Conservation (phyloP, 345 rosid species). For the Citrus unshiu region DNA sequence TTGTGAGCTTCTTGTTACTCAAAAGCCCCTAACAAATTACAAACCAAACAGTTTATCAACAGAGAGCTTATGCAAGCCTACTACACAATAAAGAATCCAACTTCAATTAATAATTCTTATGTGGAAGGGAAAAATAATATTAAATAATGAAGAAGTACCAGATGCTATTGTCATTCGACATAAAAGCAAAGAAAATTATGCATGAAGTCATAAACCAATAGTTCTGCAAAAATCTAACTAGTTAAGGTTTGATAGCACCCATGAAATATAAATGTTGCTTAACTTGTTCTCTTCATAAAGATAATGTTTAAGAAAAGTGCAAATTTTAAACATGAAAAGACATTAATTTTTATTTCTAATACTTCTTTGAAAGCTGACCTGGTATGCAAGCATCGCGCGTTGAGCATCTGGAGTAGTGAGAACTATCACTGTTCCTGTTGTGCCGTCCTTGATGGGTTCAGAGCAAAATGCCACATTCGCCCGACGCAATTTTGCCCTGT, state of each 20-base stretch:
- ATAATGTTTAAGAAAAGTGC: neutral
- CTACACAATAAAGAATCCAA: neutral
- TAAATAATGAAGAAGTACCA: neutral
- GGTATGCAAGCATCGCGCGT: slow-evolving; percentile 95
- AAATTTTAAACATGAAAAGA: neutral
- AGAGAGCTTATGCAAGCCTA: neutral
- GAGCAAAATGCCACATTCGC: slow-evolving; percentile 90
- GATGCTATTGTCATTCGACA: neutral
- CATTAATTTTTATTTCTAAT: neutral
- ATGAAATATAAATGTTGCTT: neutral
- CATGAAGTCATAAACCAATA: no score
- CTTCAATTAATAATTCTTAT: neutral
- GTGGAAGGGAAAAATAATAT: neutral
- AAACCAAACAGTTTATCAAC: neutral
- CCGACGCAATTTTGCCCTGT: slow-evolving; percentile 65
- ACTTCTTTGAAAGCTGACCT: slow-evolving; percentile 34
- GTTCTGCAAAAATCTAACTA: neutral
- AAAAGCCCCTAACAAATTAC: neutral
- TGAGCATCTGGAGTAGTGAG: slow-evolving; percentile 97
- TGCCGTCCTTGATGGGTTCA: slow-evolving; percentile 78
- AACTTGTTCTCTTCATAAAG: neutral
- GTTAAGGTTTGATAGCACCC: neutral
- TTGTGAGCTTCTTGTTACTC: neutral
- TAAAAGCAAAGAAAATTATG: neutral
- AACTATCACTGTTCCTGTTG: slow-evolving; percentile 96